Evolutionary conservation across 2,329 filamentous ascomycete species (phyloP), one percentile per base, ranked within the genome.

Genomic region (Aspergillus piperis): DNA sequence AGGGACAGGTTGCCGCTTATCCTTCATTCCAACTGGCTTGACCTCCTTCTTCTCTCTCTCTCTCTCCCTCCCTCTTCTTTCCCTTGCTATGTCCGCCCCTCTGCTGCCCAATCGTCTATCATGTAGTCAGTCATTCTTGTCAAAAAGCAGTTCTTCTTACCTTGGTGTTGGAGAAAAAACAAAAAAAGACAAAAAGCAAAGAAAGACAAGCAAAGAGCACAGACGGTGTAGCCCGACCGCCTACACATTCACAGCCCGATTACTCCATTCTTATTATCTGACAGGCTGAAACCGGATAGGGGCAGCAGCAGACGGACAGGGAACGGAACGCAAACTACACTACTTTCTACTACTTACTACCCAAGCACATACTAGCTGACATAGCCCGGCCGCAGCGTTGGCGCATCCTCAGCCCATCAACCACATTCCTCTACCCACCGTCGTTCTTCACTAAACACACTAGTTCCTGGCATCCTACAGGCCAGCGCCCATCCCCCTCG

Each of bases 401-500:
- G 49, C 49, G 57, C 57, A 44, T 39, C 57, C 50, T 36, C 48
- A 59, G 57, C 57, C 57, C 57, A 54, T 59, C 49, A 54, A 59
- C 57, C 57, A 59, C 57, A 59, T 59, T 59, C 57, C 57, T 48
- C 21, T 19, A 42, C 56, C 56, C 48, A 50, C 44, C 55, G 5
- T 42, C 32, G 30, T 48, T 41, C 17, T 47, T 44, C 42, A 38
- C 42, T 57, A 36, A 44, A 32, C 8, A 8, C 15, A 25, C 42
- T 49, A 23, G 17, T 50, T 54, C 63, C 58, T 44, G 49, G 30
- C 38, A 47, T 42, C 49, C 30, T n/a, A 53, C 50, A 61, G 64
- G 57, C 63, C 67, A 64, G 65, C 66, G 62, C 64, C 32, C 61
- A 62, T 62, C 62, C 63, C 63, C 59, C 58, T 64, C 54, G 64